Conservation (phyloP, 2,329 filamentous ascomycete species). For the Pestalotiopsis sp. region DNA sequence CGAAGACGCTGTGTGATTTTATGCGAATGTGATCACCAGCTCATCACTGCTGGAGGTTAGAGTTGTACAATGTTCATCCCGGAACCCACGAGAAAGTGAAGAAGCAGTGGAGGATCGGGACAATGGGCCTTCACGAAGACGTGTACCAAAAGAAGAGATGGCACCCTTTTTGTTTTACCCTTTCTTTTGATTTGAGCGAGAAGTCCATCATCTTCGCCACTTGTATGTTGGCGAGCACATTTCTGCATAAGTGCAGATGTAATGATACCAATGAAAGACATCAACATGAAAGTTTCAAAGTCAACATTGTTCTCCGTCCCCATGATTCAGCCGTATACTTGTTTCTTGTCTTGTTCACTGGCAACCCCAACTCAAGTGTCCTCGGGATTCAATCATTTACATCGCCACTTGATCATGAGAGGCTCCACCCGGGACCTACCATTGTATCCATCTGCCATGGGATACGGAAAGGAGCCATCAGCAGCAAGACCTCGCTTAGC, state of each 20-base stretch:
- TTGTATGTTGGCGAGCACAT: background rate
- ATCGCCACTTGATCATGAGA: background rate
- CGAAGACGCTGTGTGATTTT: slow-evolving; percentile 18
- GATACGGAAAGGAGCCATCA: background rate
- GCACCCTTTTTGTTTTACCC: background rate
- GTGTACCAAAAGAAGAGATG: background rate
- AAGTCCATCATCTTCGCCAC: background rate
- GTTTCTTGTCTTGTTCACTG: background rate
- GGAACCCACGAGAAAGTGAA: background rate
- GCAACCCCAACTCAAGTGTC: background rate
- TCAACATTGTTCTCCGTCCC: background rate
- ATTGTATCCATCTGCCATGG: background rate
- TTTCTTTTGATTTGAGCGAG: background rate
- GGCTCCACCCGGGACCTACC: background rate
- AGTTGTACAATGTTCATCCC: background rate
- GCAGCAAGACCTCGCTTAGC: background rate
- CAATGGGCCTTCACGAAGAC: background rate
- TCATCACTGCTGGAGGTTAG: background rate
- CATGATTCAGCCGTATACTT: background rate
- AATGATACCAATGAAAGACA: background rate
- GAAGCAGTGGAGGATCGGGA: background rate
- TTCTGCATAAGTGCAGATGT: background rate
- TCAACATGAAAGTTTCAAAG: background rate
- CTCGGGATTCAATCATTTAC: too few relatives aligned
- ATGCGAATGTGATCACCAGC: background rate